phyloP scores from a whole-genome alignment of 2,329 filamentous ascomycete species.

The Xylaria sp. region DNA sequence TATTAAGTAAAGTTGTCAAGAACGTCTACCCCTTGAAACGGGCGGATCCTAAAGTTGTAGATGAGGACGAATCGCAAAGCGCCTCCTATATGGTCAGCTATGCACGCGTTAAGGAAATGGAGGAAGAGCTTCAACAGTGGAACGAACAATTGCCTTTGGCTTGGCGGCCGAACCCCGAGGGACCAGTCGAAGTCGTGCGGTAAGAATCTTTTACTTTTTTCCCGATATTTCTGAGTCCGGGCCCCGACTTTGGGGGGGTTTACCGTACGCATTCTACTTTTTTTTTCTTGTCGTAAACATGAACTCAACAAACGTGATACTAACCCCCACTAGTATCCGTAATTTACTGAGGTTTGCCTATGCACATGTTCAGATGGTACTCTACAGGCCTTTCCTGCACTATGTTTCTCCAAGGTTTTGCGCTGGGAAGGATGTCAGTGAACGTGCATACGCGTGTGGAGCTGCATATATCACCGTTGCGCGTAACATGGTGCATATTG shows the following conservation, averaged over 20 bases:
- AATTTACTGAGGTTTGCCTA: conserved; percentile 81
- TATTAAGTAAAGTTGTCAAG: conserved; percentile 68
- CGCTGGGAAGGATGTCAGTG: conserved; percentile 66
- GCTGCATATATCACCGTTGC: conserved; percentile 67
- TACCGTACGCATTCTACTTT: too few species aligned
- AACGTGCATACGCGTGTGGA: conserved; percentile 77
- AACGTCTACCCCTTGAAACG: conserved; percentile 69
- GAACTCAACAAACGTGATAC: conserved; percentile 5
- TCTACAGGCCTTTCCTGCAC: conserved; percentile 84
- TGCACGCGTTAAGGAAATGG: conserved; percentile 67
- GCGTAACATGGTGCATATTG: conserved; percentile 79
- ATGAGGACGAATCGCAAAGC: conserved; percentile 47
- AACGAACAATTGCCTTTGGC: conserved; percentile 72
- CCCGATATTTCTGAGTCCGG: not conserved
- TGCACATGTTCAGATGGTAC: conserved; percentile 80
- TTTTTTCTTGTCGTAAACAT: not conserved
- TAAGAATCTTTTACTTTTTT: conserved; percentile 57
- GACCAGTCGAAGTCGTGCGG: conserved; percentile 76
- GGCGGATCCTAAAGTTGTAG: conserved; percentile 52
- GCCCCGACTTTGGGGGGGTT: too few species aligned
- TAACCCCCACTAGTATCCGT: conserved; percentile 57
- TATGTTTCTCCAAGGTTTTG: conserved; percentile 73
- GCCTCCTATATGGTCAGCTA: conserved; percentile 68
- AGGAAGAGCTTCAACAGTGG: conserved; percentile 68
- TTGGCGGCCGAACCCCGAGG: conserved; percentile 80